These are phyloP conservation scores for Agapanthus africanus DNA, from an alignment of 106 monocot genomes.

Conservation along the genomic window DNA sequence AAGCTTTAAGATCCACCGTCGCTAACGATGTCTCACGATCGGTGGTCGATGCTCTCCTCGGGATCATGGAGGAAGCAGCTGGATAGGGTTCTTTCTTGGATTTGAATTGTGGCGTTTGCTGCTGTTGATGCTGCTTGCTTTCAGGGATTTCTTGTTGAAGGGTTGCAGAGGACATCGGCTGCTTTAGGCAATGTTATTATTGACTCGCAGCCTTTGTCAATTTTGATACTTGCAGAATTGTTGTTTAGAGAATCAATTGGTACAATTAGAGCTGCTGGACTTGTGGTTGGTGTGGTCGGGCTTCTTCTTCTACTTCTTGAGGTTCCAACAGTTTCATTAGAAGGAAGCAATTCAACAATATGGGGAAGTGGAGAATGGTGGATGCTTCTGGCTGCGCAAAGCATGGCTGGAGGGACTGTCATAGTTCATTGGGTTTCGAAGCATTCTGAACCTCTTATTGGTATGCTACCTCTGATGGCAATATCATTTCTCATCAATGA, in stretches of 20 bases:
- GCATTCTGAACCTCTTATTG: constrained; percentile 91
- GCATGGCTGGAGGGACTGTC: constrained; percentile 94
- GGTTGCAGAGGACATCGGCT: too few relatives aligned
- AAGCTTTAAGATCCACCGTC: too few relatives aligned
- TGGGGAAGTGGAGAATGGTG: constrained; percentile 99
- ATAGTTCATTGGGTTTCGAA: constrained; percentile 99
- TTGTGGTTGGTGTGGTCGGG: constrained; percentile 80
- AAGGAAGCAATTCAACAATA: constrained; percentile 45
- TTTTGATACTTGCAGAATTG: constrained; percentile 75
- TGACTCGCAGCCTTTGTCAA: constrained; percentile 96
- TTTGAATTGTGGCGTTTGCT: too few relatives aligned
- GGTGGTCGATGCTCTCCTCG: too few relatives aligned
- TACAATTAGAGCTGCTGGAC: constrained; percentile 58
- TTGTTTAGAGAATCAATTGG: constrained; percentile 96
- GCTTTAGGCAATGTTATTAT: too few relatives aligned
- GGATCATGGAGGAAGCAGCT: too few relatives aligned
- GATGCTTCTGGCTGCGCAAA: constrained; percentile 99
- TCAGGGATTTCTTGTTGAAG: too few relatives aligned
- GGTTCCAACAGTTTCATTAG: constrained; percentile 69
- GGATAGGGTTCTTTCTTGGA: too few relatives aligned
- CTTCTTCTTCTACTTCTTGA: constrained; percentile 75
- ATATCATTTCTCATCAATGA: constrained; percentile 87
- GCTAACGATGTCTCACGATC: too few relatives aligned
- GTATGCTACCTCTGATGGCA: constrained; percentile 70
- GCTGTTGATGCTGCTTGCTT: too few relatives aligned